Conservation (phyloP, 2,329 filamentous ascomycete species). For the Plenodomus tracheiphilus region DNA sequence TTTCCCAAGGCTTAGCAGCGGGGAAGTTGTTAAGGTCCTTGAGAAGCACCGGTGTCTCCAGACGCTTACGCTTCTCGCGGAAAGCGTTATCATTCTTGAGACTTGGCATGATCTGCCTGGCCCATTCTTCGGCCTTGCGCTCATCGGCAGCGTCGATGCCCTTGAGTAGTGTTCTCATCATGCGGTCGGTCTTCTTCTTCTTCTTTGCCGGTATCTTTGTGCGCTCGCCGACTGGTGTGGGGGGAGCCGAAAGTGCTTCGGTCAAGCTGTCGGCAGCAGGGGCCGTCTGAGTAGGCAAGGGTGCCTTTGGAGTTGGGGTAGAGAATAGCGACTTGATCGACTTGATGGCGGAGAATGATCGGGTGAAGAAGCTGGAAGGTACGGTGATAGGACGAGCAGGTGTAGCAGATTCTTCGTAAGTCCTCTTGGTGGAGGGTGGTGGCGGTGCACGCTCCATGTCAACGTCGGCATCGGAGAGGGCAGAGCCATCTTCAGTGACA, state of each 20-base stretch:
- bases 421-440: conserved; percentile 2
- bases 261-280: conserved; percentile 23
- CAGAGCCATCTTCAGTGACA: conserved; percentile 1
- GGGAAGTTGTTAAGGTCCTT: conserved; percentile 34
- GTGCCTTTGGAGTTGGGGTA: conserved; percentile 7
- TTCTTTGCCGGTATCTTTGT: conserved; percentile 18
- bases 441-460: conserved; percentile 5
- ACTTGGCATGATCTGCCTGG: conserved; percentile 21
- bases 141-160: conserved; percentile 25
- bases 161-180: conserved; percentile 21
- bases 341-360: conserved; percentile 28
- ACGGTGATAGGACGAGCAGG: conserved; percentile 10
- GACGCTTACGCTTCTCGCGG: conserved; percentile 34
- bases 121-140: conserved; percentile 31
- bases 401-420: conserved; percentile 8
- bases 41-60: conserved; percentile 28
- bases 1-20: conserved; percentile 36
- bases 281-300: conserved; percentile 11
- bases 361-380: conserved; percentile 19
- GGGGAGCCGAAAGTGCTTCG: conserved; percentile 26
- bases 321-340: conserved; percentile 25
- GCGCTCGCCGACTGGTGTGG: conserved; percentile 34
- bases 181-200: conserved; percentile 15
- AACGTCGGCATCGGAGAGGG: conserved; percentile 2
- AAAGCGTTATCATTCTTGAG: conserved; percentile 22